phyloP scores from a whole-genome alignment of 2,329 filamentous ascomycete species.

The Ploettnerulaceae sp. region DNA sequence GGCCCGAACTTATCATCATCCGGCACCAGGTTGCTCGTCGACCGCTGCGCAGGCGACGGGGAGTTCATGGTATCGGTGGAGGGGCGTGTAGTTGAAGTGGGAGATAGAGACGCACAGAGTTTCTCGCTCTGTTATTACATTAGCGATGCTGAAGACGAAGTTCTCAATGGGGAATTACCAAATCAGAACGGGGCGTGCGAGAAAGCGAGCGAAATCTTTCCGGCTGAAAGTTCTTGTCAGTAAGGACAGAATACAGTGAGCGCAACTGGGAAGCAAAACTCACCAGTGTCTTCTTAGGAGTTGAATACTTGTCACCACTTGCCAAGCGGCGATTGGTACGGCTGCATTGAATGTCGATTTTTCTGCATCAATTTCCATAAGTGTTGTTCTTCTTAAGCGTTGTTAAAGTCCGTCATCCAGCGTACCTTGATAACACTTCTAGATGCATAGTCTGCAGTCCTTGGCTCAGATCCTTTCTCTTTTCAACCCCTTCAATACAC shows the following conservation, averaged over 20 bases:
- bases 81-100: not conserved
- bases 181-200: not conserved
- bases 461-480: conserved; percentile 16
- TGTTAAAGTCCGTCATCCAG: not conserved
- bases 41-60: not conserved
- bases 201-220: not conserved
- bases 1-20: not conserved
- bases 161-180: not conserved
- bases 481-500: conserved; percentile 17
- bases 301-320: not conserved
- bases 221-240: not conserved
- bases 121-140: not conserved
- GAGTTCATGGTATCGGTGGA: not conserved
- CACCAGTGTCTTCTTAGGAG: not conserved
- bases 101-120: not conserved
- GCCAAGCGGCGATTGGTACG: conserved; percentile 4
- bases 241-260: not conserved
- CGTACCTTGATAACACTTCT: conserved; percentile 14
- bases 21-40: not conserved
- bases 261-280: not conserved
- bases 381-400: too few relatives aligned
- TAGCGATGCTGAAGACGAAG: too few relatives aligned
- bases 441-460: conserved; percentile 19
- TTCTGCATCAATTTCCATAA: conserved; percentile 3
- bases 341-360: conserved; percentile 3